Evolutionary conservation across 164 flowering plant genomes (phyloP), one percentile per base, ranked within the genome.

Genomic region (Vitis rupestris): DNA sequence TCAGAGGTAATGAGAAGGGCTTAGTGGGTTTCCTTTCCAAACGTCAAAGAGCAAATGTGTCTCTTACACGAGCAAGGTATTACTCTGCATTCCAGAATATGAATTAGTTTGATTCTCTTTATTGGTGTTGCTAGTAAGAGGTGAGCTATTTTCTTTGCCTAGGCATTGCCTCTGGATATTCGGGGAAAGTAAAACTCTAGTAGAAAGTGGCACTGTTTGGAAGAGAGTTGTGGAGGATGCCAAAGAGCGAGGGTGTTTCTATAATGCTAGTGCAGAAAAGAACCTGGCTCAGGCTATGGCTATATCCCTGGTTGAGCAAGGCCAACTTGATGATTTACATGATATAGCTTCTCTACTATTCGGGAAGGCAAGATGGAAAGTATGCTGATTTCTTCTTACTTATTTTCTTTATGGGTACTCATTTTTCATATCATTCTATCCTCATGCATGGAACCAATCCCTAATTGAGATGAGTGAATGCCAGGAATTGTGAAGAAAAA

Each of bases 21-120:
- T 29, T 64, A 8, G 74, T 85, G 10, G 86, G 88, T 4, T 83
- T 83, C 63, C 78, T 85, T 17, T 71, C 76, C 58, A 78, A 78
- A 37, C 74, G 0, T 16, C 75, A 83, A 51, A 67, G 88, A 67
- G 68, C 82, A 12, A 85, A 81, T 76, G 86, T 85, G 15, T 83
- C 85, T 47, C 72, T 85, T 50, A 85, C 88, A 13, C 66, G 88
- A 16, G 88, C 88, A 4, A 83, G 82, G 88, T 83, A 72, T 61
- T 9, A 1, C 27, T 15, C 2, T 63, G 15, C 14, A 14, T 23
- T 11, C 19, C 12, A 49, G 37, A 14, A 29, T 30, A 23, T 23
- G 1, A 0, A 8, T 58, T 1, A 10, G 19, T 8, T 54, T 12
- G 44, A 6, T 37, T 37, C 44, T 37, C 44, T 37, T 37, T 37